Evolutionary conservation across 176 grass and related monocot species (phyloP).

Genomic region (Juncus effusus): DNA sequence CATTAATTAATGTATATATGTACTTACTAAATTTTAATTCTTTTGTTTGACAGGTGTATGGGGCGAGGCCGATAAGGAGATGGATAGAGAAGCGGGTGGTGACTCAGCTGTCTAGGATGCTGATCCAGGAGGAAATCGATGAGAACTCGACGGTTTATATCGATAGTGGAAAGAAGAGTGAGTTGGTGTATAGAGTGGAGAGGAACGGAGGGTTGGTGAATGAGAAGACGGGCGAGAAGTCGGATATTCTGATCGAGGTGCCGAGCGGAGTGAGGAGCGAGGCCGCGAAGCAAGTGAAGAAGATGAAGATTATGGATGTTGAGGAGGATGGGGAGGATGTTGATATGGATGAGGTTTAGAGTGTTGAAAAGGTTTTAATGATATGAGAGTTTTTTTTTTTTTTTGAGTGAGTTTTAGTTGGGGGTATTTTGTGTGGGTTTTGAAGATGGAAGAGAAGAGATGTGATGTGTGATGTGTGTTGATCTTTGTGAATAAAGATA

Average conservation of each 20-base stretch:
- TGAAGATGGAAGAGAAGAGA: neutral
- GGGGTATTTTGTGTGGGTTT: neutral
- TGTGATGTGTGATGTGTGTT: neutral
- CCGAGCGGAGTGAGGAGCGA: conserved; percentile 29
- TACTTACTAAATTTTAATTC: no score
- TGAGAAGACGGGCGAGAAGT: conserved; percentile 51
- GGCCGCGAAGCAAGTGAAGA: conserved; percentile 37
- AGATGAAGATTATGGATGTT: conserved; percentile 54
- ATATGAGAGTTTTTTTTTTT: neutral
- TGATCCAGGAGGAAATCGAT: conserved; percentile 82
- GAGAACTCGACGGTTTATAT: conserved; percentile 77
- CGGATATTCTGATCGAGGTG: conserved; percentile 71
- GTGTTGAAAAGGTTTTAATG: neutral
- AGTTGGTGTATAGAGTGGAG: conserved; percentile 56
- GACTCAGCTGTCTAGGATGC: conserved; percentile 77
- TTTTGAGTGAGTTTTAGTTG: neutral
- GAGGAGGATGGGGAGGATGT: conserved; percentile 36
- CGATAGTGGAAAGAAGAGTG: conserved; percentile 48
- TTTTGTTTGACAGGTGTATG: conserved; percentile 41
- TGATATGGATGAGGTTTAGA: conserved; percentile 43
- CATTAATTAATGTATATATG: no score
- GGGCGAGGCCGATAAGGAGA: conserved; percentile 71
- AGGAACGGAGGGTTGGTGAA: conserved; percentile 67
- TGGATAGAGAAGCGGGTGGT: conserved; percentile 90
- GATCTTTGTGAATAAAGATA: neutral